These are phyloP conservation scores for Neocatenulostroma microsporum DNA, from an alignment of 2,329 filamentous ascomycete genomes.

Conservation along the genomic window DNA sequence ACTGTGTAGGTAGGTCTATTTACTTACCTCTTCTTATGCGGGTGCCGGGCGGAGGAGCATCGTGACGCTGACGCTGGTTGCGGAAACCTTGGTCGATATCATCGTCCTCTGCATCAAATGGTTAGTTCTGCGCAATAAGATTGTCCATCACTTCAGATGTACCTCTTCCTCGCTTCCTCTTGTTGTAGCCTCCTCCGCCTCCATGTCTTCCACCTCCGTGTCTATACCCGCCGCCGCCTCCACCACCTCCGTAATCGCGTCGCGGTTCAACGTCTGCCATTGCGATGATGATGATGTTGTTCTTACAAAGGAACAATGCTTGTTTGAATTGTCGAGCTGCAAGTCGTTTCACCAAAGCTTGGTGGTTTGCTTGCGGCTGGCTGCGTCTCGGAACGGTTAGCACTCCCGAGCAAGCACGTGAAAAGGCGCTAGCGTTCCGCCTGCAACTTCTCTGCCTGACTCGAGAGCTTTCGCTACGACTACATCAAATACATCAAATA, in stretches of 20 bases:
- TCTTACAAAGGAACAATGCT: not conserved
- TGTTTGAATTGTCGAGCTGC: no score
- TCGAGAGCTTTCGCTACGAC: no score
- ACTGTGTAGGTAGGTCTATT: not conserved
- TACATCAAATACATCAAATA: no score
- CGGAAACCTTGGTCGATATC: conserved; percentile 66
- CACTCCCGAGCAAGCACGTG: no score
- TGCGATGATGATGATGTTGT: conserved; percentile 1
- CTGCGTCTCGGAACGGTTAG: no score
- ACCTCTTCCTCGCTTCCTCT: conserved; percentile 79
- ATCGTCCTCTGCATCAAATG: conserved; percentile 57
- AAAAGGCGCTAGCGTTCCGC: no score
- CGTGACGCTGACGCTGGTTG: conserved; percentile 63
- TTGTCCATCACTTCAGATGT: no score
- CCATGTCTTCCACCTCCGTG: conserved; percentile 41
- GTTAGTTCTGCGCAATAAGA: conserved; percentile 7
- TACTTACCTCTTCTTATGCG: conserved; percentile 57
- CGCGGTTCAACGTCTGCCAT: conserved; percentile 28
- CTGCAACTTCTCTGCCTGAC: no score
- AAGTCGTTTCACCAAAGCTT: no score
- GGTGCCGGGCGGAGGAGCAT: conserved; percentile 57
- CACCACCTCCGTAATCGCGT: conserved; percentile 22
- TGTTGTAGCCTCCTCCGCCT: conserved; percentile 34
- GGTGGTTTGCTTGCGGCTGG: no score
- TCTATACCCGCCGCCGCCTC: conserved; percentile 7